Percentiles rank a stretch among this genome's conserved stretches.
Conservation (phyloP, 345 rosid genomes). For the Salix exigua region DNA sequence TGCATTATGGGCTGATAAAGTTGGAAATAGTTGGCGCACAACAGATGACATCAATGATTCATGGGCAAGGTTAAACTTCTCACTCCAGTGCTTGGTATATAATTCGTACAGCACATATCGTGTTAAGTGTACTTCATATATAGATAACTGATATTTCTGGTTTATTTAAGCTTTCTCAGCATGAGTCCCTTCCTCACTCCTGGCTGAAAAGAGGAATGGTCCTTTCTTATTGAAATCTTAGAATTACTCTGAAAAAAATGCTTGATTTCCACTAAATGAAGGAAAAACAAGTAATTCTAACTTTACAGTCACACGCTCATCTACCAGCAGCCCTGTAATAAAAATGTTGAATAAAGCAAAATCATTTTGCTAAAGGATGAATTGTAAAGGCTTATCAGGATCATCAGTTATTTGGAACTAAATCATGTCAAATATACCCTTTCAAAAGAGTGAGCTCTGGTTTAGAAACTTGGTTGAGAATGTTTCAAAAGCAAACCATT, state of each 20-base stretch:
- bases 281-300: too few relatives aligned
- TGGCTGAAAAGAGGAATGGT: not conserved
- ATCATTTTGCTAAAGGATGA: not conserved
- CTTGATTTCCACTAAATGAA: not conserved
- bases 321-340: too few relatives aligned
- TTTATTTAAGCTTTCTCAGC: not conserved
- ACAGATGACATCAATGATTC: constrained; percentile 89
- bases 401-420: too few relatives aligned
- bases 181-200: not conserved
- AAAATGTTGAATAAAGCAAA: too few relatives aligned
- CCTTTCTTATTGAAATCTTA: not conserved
- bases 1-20: constrained; percentile 86
- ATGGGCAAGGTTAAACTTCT: constrained; percentile 79
- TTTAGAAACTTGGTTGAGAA: too few relatives aligned
- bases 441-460: too few relatives aligned
- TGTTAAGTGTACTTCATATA: not conserved
- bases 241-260: not conserved
- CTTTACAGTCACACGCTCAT: too few relatives aligned
- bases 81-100: not conserved
- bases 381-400: not conserved
- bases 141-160: not conserved
- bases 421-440: too few relatives aligned
- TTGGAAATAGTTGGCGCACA: constrained; percentile 99
- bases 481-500: too few relatives aligned
- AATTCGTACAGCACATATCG: not conserved